A percentile compares a stretch with the other conserved stretches of the same genome.
Conservation (phyloP, 768 basidiomycete species). For the Rickenella mellea region DNA sequence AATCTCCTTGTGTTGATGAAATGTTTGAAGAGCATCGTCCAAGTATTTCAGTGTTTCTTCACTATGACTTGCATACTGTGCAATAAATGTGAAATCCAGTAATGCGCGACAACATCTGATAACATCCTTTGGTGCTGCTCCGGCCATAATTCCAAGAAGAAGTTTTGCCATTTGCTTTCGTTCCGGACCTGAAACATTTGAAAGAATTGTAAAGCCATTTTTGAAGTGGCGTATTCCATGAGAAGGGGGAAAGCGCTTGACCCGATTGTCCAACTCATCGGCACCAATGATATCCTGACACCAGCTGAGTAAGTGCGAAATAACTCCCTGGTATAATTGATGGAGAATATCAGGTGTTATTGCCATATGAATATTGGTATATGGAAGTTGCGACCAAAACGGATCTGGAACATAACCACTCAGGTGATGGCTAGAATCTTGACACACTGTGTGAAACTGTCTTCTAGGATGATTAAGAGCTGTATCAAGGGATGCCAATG, state of each 20-base stretch:
- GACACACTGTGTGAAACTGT: neutral
- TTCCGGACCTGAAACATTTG: constrained; percentile 24
- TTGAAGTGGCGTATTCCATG: constrained; percentile 23
- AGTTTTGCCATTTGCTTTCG: constrained; percentile 23
- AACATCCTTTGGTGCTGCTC: constrained; percentile 1
- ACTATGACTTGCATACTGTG: constrained; percentile 24
- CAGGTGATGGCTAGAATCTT: constrained; percentile 1
- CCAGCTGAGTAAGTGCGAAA: constrained; percentile 26
- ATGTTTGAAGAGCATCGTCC: constrained; percentile 16
- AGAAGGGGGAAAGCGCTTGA: constrained; percentile 22
- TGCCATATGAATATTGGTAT: constrained; percentile 14
- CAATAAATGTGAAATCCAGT: constrained; percentile 30
- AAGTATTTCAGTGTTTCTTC: constrained; percentile 19
- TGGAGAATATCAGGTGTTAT: constrained; percentile 26
- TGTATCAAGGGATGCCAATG: neutral
- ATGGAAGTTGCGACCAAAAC: constrained; percentile 20
- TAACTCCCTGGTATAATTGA: constrained; percentile 24
- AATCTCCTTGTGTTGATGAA: constrained; percentile 27
- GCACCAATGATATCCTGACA: constrained; percentile 14
- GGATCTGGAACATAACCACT: constrained; percentile 15
- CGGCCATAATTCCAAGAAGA: constrained; percentile 14
- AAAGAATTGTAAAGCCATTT: constrained; percentile 25
- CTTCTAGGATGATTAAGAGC: neutral
- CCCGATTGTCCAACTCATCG: constrained; percentile 26
- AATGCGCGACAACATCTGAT: constrained; percentile 16